Conservation (phyloP, 345 rosid species). For the Reutealis trisperma region DNA sequence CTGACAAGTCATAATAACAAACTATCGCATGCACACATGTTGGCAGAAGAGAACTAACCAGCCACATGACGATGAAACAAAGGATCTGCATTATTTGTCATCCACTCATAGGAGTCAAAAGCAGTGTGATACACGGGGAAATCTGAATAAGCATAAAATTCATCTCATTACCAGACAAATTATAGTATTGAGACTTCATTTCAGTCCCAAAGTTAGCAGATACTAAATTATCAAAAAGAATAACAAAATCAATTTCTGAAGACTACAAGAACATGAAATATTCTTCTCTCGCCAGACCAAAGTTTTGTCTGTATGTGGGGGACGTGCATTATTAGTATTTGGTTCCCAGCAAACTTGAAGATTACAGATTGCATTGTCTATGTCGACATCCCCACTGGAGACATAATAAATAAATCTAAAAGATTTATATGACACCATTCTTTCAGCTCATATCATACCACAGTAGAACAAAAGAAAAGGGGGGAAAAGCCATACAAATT, state of each 20-base stretch:
- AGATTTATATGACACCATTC: background rate
- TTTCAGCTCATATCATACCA: too few relatives aligned
- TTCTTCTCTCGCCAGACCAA: too few relatives aligned
- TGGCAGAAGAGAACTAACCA: slow-evolving; percentile 44
- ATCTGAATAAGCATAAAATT: slow-evolving; percentile 43
- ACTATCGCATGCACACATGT: background rate
- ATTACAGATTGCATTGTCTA: too few relatives aligned
- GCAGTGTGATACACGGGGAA: slow-evolving; percentile 96
- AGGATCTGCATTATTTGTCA: slow-evolving; percentile 71
- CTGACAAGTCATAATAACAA: background rate
- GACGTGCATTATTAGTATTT: background rate
- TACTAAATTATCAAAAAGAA: too few relatives aligned
- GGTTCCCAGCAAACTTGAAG: too few relatives aligned
- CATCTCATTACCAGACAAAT: slow-evolving; percentile 2
- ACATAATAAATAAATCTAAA: background rate
- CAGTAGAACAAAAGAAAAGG: background rate
- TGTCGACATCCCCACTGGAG: too few relatives aligned
- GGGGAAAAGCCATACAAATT: background rate
- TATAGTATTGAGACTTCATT: slow-evolving; percentile 3
- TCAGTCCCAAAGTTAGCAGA: background rate
- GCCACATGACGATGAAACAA: slow-evolving; percentile 85
- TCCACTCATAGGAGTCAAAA: slow-evolving; percentile 84
- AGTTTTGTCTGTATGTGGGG: background rate
- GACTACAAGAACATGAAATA: background rate
- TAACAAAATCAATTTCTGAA: background rate